Percentiles rank a stretch among this genome's conserved stretches.
Evolutionary conservation across 257 asterid species (phyloP).

Genomic region (Nicotiana sylvestris): DNA sequence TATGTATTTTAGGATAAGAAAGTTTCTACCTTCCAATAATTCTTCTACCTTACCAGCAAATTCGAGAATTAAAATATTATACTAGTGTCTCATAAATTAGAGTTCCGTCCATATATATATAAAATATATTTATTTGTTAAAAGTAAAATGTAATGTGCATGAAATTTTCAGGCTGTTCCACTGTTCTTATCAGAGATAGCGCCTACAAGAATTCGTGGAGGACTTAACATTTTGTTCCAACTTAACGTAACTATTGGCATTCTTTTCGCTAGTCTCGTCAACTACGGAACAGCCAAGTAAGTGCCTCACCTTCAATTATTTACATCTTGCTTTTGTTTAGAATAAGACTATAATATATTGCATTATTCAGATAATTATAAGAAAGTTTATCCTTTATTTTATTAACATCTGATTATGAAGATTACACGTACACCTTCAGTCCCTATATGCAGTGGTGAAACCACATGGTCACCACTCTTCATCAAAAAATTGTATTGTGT

Average conservation of each 20-base stretch:
- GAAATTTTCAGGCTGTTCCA: conserved; percentile 68
- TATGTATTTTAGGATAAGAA: background rate
- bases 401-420: background rate
- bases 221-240: conserved; percentile 84
- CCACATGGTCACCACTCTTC: too few species aligned
- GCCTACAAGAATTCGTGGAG: conserved; percentile 94
- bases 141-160: background rate
- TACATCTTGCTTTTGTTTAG: background rate
- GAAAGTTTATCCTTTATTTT: background rate
- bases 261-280: conserved; percentile 78
- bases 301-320: background rate
- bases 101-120: too few species aligned
- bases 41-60: background rate
- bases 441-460: too few species aligned
- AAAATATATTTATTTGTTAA: background rate
- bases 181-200: conserved; percentile 86
- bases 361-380: background rate
- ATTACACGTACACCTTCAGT: background rate
- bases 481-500: too few species aligned
- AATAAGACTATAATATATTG: background rate
- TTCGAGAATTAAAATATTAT: too few species aligned
- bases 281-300: conserved; percentile 74
- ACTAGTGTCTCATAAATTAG: too few species aligned
- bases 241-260: conserved; percentile 83
- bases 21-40: background rate